Base-by-base conservation (phyloP, 176 grass and related monocot genomes). In the Phyllostachys edulis region DNA sequence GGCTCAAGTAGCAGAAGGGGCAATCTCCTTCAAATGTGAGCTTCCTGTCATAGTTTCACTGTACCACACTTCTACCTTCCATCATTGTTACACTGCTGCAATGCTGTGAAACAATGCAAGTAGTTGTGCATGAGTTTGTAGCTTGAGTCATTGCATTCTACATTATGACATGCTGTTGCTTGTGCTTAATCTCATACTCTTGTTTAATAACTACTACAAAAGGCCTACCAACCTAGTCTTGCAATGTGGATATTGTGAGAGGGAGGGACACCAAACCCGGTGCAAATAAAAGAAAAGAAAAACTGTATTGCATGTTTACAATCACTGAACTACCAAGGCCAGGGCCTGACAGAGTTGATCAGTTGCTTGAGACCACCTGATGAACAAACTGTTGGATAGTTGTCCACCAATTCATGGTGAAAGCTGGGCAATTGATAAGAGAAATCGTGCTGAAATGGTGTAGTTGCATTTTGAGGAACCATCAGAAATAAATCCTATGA, bases 11-110 rank as follows among this genome's bases (percentile, higher is more conserved):
- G 41, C 80, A 88, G 57, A 86, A 77, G 49, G 75, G 78, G 15
- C 63, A 69, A 38, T 82, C 75, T 86, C 46, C 63, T 65, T 80
- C 85, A 85, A 90, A 78, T 50, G 93, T 94, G 69, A 94, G 93
- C 77, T 80, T 44, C 36, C 41, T 78, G 26, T 56, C 21, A 56
- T 45, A 62, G 8, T 69, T 85, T 68, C 16, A 67, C 21, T 62
- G 67, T 10, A 36, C 54, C 36, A 73, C 56, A 1, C 54, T 79
- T 36, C 17, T 49, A 61, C 13, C 6, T 79, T 46, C 40, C 70
- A 73, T 50, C 50, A 38, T 66, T 79, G 17, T 61, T 61, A 60
- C 11, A 51, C 6, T 73, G 56, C n/a, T 42, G 57, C 26, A 78
- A 64, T 45, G 6, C 16, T 78, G 29, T 66, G 21, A 78, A 71